Evolutionary conservation across 2,329 filamentous ascomycete genomes (phyloP).

Genomic region (Botryosphaeria agaves): DNA sequence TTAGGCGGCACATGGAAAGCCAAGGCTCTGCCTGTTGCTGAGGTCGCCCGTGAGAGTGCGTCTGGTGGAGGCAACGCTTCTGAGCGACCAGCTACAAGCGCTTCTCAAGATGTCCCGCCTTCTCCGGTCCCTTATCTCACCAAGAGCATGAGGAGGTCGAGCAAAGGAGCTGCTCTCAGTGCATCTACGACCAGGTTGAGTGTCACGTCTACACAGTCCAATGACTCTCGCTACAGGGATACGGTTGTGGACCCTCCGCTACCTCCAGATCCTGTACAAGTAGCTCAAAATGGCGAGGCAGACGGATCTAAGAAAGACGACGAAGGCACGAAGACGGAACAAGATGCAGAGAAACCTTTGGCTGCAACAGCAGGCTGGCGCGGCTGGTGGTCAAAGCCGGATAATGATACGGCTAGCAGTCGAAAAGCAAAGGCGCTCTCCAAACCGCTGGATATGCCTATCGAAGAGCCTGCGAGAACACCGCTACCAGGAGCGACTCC

Average conservation of each 20-base stretch:
- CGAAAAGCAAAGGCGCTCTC: slow-evolving; percentile 15
- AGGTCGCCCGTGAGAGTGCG: slow-evolving; percentile 28
- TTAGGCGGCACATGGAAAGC: slow-evolving; percentile 27
- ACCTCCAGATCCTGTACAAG: slow-evolving; percentile 20
- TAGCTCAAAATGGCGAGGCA: slow-evolving; percentile 6
- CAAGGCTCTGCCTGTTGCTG: slow-evolving; percentile 28
- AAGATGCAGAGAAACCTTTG: slow-evolving; percentile 6
- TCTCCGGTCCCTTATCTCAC: slow-evolving; percentile 11
- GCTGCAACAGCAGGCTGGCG: slow-evolving; percentile 20
- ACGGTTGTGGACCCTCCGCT: slow-evolving; percentile 21
- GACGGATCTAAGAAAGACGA: slow-evolving; percentile 9
- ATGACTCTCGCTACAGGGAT: slow-evolving; percentile 4
- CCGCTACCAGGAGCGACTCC: slow-evolving; percentile 18
- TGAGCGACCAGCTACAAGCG: too few relatives aligned
- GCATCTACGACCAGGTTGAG: slow-evolving; percentile 28
- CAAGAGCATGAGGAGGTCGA: slow-evolving; percentile 22
- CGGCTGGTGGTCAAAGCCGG: slow-evolving; percentile 33
- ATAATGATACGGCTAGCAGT: slow-evolving; percentile 21
- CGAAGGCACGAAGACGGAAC: slow-evolving; percentile 2
- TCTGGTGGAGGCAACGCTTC: slow-evolving; percentile 15
- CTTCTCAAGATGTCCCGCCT: too few relatives aligned
- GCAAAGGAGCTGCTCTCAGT: slow-evolving; percentile 26
- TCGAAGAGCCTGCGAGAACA: slow-evolving; percentile 21
- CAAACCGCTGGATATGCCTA: slow-evolving; percentile 9
- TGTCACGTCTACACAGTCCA: slow-evolving; percentile 17